A percentile compares a stretch with the other conserved stretches of the same genome.
These are phyloP conservation scores for Rutidosis leptorrhynchoides DNA, from an alignment of 129 eudicot species.

Conservation along the genomic window DNA sequence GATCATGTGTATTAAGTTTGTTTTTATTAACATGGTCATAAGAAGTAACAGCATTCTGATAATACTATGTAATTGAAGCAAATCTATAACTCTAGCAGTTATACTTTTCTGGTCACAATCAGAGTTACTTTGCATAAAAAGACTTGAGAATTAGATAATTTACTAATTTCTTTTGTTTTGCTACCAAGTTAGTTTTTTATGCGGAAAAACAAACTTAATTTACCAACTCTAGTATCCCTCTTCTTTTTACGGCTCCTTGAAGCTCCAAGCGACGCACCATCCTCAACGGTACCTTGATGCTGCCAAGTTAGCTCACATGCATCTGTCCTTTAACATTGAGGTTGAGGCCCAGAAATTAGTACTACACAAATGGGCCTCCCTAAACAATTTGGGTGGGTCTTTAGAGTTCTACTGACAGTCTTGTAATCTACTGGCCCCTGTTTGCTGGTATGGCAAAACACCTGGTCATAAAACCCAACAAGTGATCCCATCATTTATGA, in stretches of 20 bases:
- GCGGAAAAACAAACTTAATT: too few relatives aligned
- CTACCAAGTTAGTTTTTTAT: too few relatives aligned
- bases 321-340: constrained; percentile 15
- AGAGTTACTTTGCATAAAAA: constrained; percentile 18
- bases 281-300: too few relatives aligned
- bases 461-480: constrained; percentile 31
- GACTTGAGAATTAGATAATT: neutral
- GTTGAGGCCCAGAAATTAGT: constrained; percentile 15
- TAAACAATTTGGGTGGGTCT: constrained; percentile 33
- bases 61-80: neutral
- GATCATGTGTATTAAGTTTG: neutral
- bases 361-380: constrained; percentile 20
- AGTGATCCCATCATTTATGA: constrained; percentile 28
- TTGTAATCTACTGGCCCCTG: constrained; percentile 17
- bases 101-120: neutral
- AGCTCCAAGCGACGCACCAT: too few relatives aligned
- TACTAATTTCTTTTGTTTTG: constrained; percentile 3
- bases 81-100: neutral
- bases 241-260: too few relatives aligned
- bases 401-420: constrained; percentile 14
- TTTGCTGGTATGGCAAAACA: constrained; percentile 29
- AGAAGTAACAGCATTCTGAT: neutral
- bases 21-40: constrained; percentile 3
- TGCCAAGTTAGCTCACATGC: constrained; percentile 27
- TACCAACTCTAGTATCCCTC: too few relatives aligned